Conservation (phyloP, 257 asterid genomes). For the Hygrophila difformis region DNA sequence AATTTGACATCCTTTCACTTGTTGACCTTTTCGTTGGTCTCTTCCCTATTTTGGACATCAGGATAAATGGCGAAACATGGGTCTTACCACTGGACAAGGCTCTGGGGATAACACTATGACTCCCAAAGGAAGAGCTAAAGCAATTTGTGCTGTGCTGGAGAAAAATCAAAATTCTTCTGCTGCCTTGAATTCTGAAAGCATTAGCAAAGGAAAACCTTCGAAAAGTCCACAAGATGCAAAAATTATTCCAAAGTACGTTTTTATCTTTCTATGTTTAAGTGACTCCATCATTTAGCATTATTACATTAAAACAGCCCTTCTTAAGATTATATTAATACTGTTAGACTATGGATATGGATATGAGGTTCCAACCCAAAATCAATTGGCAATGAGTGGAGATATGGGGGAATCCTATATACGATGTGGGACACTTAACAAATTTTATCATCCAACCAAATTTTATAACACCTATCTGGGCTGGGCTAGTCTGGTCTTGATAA, state of each 20-base stretch:
- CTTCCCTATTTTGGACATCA: conserved; percentile 20
- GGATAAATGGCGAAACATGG: conserved; percentile 64
- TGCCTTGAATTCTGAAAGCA: conserved; percentile 14
- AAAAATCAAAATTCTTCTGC: conserved; percentile 11
- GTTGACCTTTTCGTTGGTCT: conserved; percentile 7
- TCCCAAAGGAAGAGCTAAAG: conserved; percentile 17
- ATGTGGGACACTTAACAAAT: too few relatives aligned
- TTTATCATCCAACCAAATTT: too few relatives aligned
- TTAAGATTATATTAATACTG: too few relatives aligned
- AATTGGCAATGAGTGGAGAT: too few relatives aligned
- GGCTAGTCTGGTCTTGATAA: too few relatives aligned
- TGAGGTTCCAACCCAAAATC: too few relatives aligned
- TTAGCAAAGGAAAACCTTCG: conserved; percentile 15
- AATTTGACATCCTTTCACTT: background rate
- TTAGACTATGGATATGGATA: too few relatives aligned
- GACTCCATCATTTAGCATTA: too few relatives aligned
- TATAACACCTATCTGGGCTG: too few relatives aligned
- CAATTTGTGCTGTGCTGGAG: conserved; percentile 14
- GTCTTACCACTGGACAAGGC: conserved; percentile 21
- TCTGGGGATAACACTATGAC: conserved; percentile 22
- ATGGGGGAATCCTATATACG: too few relatives aligned
- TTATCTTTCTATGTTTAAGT: conserved; percentile 17
- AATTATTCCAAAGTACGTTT: conserved; percentile 20
- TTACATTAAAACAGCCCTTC: too few relatives aligned
- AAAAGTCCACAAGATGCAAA: conserved; percentile 17